Evolutionary conservation across 768 basidiomycete species (phyloP).

Genomic region (Suillus bovinus): DNA sequence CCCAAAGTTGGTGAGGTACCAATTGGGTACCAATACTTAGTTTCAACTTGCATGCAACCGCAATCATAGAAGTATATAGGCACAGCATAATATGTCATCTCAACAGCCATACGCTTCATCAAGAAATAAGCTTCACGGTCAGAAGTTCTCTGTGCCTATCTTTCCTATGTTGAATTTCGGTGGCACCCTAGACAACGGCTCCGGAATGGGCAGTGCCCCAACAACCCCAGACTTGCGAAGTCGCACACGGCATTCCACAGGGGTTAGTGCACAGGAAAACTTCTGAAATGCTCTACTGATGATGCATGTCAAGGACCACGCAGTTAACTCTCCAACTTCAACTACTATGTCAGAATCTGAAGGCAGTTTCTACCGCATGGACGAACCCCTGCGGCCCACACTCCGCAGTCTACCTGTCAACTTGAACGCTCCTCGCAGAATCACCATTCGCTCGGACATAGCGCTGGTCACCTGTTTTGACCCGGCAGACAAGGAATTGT

Average conservation of each 20-base stretch:
- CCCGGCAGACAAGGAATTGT: constrained; percentile 71
- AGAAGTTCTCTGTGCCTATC: neutral
- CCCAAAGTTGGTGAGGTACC: too few species aligned
- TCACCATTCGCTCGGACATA: constrained; percentile 62
- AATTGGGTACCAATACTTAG: too few species aligned
- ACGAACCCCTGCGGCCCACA: constrained; percentile 14
- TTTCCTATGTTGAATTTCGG: neutral
- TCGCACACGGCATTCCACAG: constrained; percentile 15
- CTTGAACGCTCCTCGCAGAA: constrained; percentile 35
- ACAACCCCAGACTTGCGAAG: constrained; percentile 19
- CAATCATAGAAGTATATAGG: neutral
- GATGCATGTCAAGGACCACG: constrained; percentile 15
- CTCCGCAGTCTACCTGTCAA: constrained; percentile 20
- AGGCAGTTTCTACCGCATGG: constrained; percentile 21
- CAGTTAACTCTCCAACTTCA: constrained; percentile 28
- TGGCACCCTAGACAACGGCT: constrained; percentile 10
- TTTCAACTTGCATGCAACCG: too few species aligned
- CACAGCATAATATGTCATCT: neutral
- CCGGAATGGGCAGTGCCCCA: constrained; percentile 1
- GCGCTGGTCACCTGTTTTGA: constrained; percentile 74
- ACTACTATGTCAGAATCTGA: constrained; percentile 32
- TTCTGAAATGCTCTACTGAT: neutral
- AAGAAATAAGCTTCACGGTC: neutral
- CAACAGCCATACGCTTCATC: neutral
- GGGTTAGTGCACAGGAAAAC: constrained; percentile 14